Conservation (phyloP, 202 grass and related monocot species). For the Schoenoplectus tabernaemontani region DNA sequence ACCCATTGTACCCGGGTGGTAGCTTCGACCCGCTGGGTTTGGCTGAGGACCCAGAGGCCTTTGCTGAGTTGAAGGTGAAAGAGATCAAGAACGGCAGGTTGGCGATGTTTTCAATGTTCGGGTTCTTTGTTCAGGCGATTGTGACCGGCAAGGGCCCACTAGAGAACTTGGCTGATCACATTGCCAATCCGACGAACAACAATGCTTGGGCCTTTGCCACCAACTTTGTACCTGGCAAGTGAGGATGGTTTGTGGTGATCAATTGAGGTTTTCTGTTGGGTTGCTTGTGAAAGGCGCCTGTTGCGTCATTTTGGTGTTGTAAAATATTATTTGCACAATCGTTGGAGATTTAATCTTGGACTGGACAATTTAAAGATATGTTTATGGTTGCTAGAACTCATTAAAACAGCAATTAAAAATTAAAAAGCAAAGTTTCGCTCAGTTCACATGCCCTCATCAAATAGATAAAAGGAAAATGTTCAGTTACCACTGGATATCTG, state of each 20-base stretch:
- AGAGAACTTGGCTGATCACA: constrained; percentile 52
- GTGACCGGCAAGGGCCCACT: constrained; percentile 46
- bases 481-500: no score
- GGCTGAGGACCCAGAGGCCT: constrained; percentile 42
- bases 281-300: no score
- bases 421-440: no score
- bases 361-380: no score
- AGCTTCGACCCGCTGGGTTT: constrained; percentile 46
- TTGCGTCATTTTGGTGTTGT: no score
- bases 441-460: no score
- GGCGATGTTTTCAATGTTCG: constrained; percentile 62
- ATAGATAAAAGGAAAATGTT: no score
- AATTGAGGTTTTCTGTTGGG: not conserved
- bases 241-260: not conserved
- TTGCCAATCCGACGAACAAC: constrained; percentile 42
- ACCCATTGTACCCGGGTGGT: constrained; percentile 46
- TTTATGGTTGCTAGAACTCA: no score
- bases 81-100: constrained; percentile 53
- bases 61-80: constrained; percentile 54
- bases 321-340: no score
- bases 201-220: constrained; percentile 51
- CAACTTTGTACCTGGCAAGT: constrained; percentile 55
- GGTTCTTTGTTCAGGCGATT: constrained; percentile 61
- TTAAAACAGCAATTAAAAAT: no score
- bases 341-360: no score